A percentile compares a stretch with the other conserved stretches of the same genome.
phyloP scores from a whole-genome alignment of 352 stramenopile species.

The Pythium utonaiense region DNA sequence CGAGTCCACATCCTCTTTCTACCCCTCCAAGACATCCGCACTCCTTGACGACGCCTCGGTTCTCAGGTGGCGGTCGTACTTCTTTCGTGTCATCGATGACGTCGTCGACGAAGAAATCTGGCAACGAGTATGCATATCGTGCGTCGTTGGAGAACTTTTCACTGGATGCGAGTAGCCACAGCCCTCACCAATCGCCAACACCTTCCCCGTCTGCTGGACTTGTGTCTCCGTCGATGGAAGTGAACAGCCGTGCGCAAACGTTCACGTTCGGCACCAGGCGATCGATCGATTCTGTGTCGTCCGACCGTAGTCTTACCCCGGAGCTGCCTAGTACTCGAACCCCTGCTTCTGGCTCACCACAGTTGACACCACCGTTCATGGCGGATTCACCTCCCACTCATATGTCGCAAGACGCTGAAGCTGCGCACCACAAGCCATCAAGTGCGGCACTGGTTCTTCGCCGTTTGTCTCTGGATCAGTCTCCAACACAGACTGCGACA shows the following conservation, averaged over 20 bases:
- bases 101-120: constrained; percentile 24
- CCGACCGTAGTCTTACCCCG: constrained; percentile 15
- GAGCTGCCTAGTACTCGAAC: background rate
- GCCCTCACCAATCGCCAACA: constrained; percentile 7
- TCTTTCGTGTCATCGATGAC: constrained; percentile 28
- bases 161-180: constrained; percentile 30
- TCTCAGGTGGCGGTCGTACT: constrained; percentile 19
- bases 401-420: background rate
- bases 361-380: constrained; percentile 39
- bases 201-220: background rate
- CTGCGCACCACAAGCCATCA: background rate
- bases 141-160: constrained; percentile 70
- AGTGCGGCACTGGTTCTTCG: constrained; percentile 25
- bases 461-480: constrained; percentile 13
- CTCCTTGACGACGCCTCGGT: constrained; percentile 42
- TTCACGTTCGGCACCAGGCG: constrained; percentile 13
- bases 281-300: constrained; percentile 11
- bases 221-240: background rate
- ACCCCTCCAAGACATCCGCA: constrained; percentile 71
- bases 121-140: constrained; percentile 30
- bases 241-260: constrained; percentile 7
- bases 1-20: constrained; percentile 38
- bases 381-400: constrained; percentile 1
- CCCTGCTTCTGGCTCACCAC: constrained; percentile 16
- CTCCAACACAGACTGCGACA: constrained; percentile 14